phyloP scores from a whole-genome alignment of 768 basidiomycete species.

The Neoboletus magnificus region DNA sequence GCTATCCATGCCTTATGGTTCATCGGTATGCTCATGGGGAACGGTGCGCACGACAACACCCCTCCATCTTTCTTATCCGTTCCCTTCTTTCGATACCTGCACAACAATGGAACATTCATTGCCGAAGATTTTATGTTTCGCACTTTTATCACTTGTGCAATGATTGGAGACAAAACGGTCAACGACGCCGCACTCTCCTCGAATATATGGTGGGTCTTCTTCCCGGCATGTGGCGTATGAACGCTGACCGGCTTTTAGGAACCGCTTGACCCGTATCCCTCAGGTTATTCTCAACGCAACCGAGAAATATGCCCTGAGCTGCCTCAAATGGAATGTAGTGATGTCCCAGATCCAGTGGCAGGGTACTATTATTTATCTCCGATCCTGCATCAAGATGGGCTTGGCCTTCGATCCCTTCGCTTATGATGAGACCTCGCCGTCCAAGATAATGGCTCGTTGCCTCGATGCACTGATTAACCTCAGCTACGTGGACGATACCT shows the following conservation, averaged over 20 bases:
- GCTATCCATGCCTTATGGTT: conserved; percentile 32
- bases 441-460: conserved; percentile 13
- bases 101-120: conserved; percentile 23
- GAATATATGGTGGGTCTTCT: conserved; percentile 29
- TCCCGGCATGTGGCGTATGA: not conserved
- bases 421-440: conserved; percentile 13
- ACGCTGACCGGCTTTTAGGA: conserved; percentile 19
- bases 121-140: conserved; percentile 36
- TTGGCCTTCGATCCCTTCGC: conserved; percentile 24
- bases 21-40: conserved; percentile 26
- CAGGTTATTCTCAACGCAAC: conserved; percentile 21
- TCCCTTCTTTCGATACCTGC: conserved; percentile 30
- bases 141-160: conserved; percentile 33
- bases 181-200: conserved; percentile 31
- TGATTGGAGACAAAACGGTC: conserved; percentile 34
- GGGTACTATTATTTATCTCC: conserved; percentile 19
- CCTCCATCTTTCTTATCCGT: conserved; percentile 26
- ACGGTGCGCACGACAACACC: conserved; percentile 8
- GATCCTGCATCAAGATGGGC: conserved; percentile 27
- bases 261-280: conserved; percentile 20
- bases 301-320: conserved; percentile 19
- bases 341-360: conserved; percentile 23
- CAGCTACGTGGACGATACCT: not conserved
- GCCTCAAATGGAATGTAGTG: conserved; percentile 23
- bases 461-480: conserved; percentile 21